Evolutionary conservation across 345 rosid species (phyloP), one percentile per base, ranked within the genome.

Genomic region (Syzygium oleosum): DNA sequence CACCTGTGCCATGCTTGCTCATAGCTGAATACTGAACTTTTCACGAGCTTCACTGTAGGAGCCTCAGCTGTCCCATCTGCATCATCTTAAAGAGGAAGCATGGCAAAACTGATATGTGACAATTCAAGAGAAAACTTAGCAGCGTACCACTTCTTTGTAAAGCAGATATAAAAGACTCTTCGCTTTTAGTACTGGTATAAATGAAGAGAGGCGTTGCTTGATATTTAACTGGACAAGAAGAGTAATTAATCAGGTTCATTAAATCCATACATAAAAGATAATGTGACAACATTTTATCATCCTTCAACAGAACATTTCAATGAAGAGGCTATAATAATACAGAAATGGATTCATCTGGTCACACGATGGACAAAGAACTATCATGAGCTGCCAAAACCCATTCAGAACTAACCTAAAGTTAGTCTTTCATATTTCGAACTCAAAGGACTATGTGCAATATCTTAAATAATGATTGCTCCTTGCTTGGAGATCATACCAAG

Each of bases 1-100:
- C 92, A 97, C 99, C 99, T 95, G 90, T 98, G 99, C 99, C 99
- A 98, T 34, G 99, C 99, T 93, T 98, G 99, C 91, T 98, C 99
- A 84, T 98, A 95, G 93, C 99, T 95, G 93, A 98, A 98, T 89
- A 96, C 91, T 78, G 99, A 95, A 91, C 99, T 95, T 93, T 96
- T 96, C 54, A 98, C 98, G 84, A 96, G 93, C 90, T 93, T 92
- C 90, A 98, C 95, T 41, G 87, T 85, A 55, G 97, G 93, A 87
- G 91, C 92, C 90, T 94, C 96, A 17, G 89, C 87, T 84, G 91
- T 86, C 88, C 92, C 96, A 92, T 94, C 99, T 98, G 95, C 90
- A 90, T 87, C 87, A 91, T 84, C 80, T 87, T 52, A 84, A 55
- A 90, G 53, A 83, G 49, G 21, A 73, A 73, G 49, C 49, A 73